Conservation (phyloP, 768 basidiomycete genomes). For the Dacryopinax spathularia region DNA sequence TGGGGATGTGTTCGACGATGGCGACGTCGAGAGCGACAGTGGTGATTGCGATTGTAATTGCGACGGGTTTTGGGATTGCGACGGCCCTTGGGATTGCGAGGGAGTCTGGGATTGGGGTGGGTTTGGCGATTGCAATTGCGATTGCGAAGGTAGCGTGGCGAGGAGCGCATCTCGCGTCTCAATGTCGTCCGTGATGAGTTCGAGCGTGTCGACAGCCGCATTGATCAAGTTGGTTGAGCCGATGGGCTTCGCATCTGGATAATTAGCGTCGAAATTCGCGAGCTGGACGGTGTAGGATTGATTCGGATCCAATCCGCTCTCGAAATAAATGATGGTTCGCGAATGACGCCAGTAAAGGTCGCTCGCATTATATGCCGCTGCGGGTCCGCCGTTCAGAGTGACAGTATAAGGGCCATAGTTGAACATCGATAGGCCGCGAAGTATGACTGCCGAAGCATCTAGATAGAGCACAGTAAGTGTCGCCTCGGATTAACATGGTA, state of each 20-base stretch:
- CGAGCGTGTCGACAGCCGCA: background rate
- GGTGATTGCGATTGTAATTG: too few relatives aligned
- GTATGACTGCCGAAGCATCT: background rate
- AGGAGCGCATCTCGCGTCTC: background rate
- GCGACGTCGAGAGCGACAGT: too few relatives aligned
- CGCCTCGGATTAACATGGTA: background rate
- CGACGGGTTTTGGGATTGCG: too few relatives aligned
- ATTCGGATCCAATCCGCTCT: background rate
- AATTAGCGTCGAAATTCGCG: background rate
- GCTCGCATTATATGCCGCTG: background rate
- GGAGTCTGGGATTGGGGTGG: too few relatives aligned
- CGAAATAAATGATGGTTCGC: background rate
- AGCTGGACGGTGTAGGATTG: background rate
- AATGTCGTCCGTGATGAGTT: background rate
- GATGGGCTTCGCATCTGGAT: background rate
- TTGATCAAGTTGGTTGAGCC: background rate
- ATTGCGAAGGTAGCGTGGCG: background rate
- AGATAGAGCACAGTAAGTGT: too few relatives aligned
- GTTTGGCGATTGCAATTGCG: too few relatives aligned
- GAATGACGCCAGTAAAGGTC: background rate
- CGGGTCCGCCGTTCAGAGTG: background rate
- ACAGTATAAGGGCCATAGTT: background rate
- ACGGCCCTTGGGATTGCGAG: too few relatives aligned
- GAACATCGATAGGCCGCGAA: background rate
- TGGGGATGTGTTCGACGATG: background rate